phyloP scores from a whole-genome alignment of 352 stramenopile species.

The Phytophthora crassamura region DNA sequence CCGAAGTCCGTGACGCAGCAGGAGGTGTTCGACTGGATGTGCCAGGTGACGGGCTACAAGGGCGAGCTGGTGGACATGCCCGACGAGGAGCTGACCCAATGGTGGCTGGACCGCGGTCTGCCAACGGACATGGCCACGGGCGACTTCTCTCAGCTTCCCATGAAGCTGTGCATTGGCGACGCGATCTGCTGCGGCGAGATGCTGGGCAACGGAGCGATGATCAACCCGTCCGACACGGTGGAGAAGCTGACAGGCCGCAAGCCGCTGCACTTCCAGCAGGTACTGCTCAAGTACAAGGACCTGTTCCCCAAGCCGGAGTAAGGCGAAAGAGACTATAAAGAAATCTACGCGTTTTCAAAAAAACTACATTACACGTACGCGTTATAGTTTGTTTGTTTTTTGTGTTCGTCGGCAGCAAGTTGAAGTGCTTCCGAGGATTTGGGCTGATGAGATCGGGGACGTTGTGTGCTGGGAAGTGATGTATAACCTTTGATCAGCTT shows the following conservation, averaged over 20 bases:
- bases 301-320: conserved; percentile 34
- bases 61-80: conserved; percentile 37
- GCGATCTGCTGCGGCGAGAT: conserved; percentile 36
- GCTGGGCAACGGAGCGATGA: conserved; percentile 35
- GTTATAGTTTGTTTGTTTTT: too few relatives aligned
- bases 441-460: too few relatives aligned
- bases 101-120: conserved; percentile 33
- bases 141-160: conserved; percentile 34
- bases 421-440: too few relatives aligned
- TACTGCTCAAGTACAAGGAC: conserved; percentile 35
- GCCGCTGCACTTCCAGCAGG: conserved; percentile 23
- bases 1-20: conserved; percentile 24
- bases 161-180: conserved; percentile 44
- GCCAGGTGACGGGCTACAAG: conserved; percentile 35
- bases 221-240: conserved; percentile 26
- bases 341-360: too few relatives aligned
- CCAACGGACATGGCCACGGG: conserved; percentile 30
- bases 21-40: conserved; percentile 40
- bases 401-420: too few relatives aligned
- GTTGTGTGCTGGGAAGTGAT: too few relatives aligned
- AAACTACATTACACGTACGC: too few relatives aligned
- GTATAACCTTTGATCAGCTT: too few relatives aligned
- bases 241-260: conserved; percentile 40
- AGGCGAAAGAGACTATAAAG: background rate
- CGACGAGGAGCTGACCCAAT: conserved; percentile 38